Percentiles rank a stretch among this genome's conserved stretches.
Evolutionary conservation across 2,329 filamentous ascomycete genomes (phyloP).

Genomic region (Nigrospora oryzae): DNA sequence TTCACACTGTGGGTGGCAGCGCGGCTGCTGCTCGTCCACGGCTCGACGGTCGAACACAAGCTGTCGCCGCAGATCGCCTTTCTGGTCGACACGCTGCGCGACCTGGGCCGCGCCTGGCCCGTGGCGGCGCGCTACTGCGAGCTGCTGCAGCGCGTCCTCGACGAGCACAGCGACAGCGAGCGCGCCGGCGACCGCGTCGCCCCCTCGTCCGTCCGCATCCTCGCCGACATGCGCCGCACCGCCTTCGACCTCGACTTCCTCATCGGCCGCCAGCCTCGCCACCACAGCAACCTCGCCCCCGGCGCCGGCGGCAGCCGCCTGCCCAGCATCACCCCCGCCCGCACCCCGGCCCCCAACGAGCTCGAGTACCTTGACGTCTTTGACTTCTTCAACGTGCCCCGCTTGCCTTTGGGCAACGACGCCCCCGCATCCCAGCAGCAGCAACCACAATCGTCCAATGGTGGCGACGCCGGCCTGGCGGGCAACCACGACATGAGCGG

Average conservation of each 20-base stretch:
- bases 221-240: constrained; percentile 85
- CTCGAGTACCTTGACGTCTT: constrained; percentile 89
- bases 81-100: constrained; percentile 72
- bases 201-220: constrained; percentile 74
- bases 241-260: constrained; percentile 87
- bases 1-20: constrained; percentile 91
- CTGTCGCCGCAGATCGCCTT: constrained; percentile 72
- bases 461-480: constrained; percentile 5
- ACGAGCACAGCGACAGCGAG: constrained; percentile 77
- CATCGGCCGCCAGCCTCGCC: constrained; percentile 70
- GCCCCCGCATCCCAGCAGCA: constrained; percentile 4
- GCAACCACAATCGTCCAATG: constrained; percentile 16
- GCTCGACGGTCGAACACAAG: constrained; percentile 79
- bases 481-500: constrained; percentile 7
- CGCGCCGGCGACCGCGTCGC: constrained; percentile 61
- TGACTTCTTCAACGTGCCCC: constrained; percentile 87
- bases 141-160: constrained; percentile 73
- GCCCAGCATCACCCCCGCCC: constrained; percentile 49
- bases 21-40: constrained; percentile 78
- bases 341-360: constrained; percentile 70
- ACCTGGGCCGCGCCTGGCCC: constrained; percentile 78
- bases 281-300: constrained; percentile 14
- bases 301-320: constrained; percentile 32
- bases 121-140: constrained; percentile 76
- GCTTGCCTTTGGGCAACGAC: constrained; percentile 47